These are phyloP conservation scores for Trapa incisa DNA, from an alignment of 345 rosid species.

Conservation along the genomic window DNA sequence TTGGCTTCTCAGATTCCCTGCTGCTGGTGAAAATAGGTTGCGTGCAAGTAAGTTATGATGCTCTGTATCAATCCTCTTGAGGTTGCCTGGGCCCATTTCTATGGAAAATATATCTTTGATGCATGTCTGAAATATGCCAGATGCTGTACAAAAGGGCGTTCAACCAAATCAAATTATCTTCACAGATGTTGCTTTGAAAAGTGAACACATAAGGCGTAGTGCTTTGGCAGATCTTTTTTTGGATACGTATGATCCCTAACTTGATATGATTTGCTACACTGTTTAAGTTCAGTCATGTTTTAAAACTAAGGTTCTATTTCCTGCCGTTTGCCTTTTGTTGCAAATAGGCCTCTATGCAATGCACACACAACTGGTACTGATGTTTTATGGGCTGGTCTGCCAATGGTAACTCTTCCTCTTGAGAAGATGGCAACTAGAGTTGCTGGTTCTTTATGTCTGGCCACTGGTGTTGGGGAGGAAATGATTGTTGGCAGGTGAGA, in stretches of 20 bases:
- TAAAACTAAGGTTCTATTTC: background rate
- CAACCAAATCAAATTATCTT: conserved; percentile 86
- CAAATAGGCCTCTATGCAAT: conserved; percentile 78
- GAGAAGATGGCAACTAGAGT: conserved; percentile 99
- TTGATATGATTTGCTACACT: background rate
- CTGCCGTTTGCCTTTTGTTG: background rate
- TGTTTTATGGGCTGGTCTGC: conserved; percentile 98
- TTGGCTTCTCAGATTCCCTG: conserved; percentile 98
- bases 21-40: conserved; percentile 94
- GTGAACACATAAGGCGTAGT: conserved; percentile 87
- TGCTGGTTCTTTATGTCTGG: conserved; percentile 93
- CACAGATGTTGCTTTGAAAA: conserved; percentile 97
- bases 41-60: conserved; percentile 48
- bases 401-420: conserved; percentile 91
- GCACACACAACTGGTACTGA: conserved; percentile 99
- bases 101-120: background rate
- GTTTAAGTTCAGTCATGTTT: background rate
- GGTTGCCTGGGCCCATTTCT: background rate
- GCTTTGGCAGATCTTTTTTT: conserved; percentile 92
- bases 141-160: conserved; percentile 78
- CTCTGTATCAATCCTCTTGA: background rate
- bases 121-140: conserved; percentile 26
- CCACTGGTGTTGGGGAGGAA: conserved; percentile 95
- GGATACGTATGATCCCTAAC: conserved; percentile 52
- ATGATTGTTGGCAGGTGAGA: conserved; percentile 83